phyloP scores from a whole-genome alignment of 805 yeast genomes.

The Cyberlindnera mrakii region DNA sequence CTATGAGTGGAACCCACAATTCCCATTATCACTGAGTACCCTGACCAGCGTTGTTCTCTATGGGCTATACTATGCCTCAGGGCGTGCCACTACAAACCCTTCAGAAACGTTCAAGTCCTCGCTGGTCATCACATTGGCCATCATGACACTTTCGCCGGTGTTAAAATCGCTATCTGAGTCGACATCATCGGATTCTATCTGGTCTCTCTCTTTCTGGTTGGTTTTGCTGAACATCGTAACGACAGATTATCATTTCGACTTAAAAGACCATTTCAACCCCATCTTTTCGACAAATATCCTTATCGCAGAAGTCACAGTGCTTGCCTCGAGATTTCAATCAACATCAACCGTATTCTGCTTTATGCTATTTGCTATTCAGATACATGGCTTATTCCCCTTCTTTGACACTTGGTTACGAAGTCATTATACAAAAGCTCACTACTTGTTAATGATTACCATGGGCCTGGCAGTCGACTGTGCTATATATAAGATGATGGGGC shows the following conservation, averaged over 20 bases:
- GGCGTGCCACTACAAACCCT: not conserved
- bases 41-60: slow-evolving; percentile 4
- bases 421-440: slow-evolving; percentile 17
- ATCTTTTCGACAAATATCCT: slow-evolving; percentile 78
- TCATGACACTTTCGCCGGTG: slow-evolving; percentile 82
- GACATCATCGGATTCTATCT: slow-evolving; percentile 88
- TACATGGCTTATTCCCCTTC: slow-evolving; percentile 67
- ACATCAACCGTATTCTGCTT: slow-evolving; percentile 80
- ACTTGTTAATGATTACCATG: slow-evolving; percentile 4
- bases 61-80: slow-evolving; percentile 2
- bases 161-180: slow-evolving; percentile 82
- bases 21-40: slow-evolving; percentile 29
- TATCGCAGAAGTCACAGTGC: slow-evolving; percentile 77
- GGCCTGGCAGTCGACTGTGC: slow-evolving; percentile 25
- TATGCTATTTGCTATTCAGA: slow-evolving; percentile 64
- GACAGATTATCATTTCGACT: slow-evolving; percentile 59
- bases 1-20: slow-evolving; percentile 42
- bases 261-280: slow-evolving; percentile 29
- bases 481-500: slow-evolving; percentile 34
- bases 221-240: slow-evolving; percentile 60
- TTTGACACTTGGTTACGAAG: slow-evolving; percentile 56
- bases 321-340: slow-evolving; percentile 79
- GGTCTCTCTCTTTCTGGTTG: slow-evolving; percentile 85
- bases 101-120: slow-evolving; percentile 50
- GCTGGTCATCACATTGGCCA: slow-evolving; percentile 57